A percentile compares a stretch with the other conserved stretches of the same genome.
phyloP scores from a whole-genome alignment of 805 yeast species.

The Cyberlindnera maclurae region DNA sequence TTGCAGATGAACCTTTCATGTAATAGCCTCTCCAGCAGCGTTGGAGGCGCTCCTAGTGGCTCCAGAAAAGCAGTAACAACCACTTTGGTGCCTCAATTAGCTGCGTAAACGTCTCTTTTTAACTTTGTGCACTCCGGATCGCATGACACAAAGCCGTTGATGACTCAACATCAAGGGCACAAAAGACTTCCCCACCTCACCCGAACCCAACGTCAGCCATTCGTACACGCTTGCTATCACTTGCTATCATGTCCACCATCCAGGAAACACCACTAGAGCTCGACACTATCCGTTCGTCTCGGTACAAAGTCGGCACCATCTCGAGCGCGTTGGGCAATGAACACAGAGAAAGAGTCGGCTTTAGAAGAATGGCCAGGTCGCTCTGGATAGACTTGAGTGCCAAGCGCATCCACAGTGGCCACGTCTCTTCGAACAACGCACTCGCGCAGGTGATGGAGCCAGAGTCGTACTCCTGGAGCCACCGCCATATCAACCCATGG shows the following conservation, averaged over 20 bases:
- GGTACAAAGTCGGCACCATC: not conserved
- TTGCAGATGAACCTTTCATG: too few species aligned
- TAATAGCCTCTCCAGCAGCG: too few species aligned
- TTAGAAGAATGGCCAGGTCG: constrained; percentile 15
- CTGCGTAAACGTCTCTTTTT: too few species aligned
- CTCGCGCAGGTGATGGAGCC: not conserved
- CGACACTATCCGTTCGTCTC: not conserved
- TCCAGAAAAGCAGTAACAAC: too few species aligned
- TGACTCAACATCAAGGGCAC: too few species aligned
- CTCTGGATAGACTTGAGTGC: constrained; percentile 9
- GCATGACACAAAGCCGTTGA: too few species aligned
- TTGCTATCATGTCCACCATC: not conserved
- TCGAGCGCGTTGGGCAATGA: constrained; percentile 10
- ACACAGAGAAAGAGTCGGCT: constrained; percentile 8
- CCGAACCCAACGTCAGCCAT: too few species aligned
- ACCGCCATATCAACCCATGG: constrained; percentile 1
- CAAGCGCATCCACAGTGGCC: constrained; percentile 1
- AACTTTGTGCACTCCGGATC: too few species aligned
- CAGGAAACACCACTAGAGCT: not conserved
- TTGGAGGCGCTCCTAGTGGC: too few species aligned
- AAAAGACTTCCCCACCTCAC: too few species aligned
- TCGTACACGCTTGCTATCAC: too few species aligned
- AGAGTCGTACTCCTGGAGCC: not conserved
- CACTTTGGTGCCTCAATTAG: too few species aligned
- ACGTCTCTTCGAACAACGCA: not conserved